Base-by-base conservation (phyloP, 306 rosid genomes). In the Cucurbita ficifolia region DNA sequence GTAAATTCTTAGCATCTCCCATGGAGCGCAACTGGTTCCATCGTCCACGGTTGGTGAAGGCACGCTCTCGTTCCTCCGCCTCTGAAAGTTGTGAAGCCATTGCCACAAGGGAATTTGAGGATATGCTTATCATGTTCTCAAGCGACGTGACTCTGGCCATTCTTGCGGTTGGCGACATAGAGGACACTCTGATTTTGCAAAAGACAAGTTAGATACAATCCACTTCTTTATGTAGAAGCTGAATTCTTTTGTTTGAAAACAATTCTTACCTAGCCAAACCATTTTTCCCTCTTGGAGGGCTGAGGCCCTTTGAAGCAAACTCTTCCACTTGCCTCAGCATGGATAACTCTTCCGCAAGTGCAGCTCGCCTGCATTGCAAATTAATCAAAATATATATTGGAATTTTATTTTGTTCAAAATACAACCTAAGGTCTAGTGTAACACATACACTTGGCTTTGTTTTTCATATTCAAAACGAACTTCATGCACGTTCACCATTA, bases 1-100 rank as follows among this genome's bases (percentile, higher is more conserved):
- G 99, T 83, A 95, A 84, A 83, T 85, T 91, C 81, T 95, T 95
- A 78, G 99, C 96, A 70, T 95, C 97, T 77, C 91, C 96, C 97
- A 95, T 91, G 74, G 99, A 95, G 58, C 99, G 99, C 86, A 95
- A 78, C 71, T 91, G 99, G 80, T 80, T 95, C 99, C 99, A 95
- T 74, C 97, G 97, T 70, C 99, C 99, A 13, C 99, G 92, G 81
- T 82, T 91, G 56, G 96, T 79, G 81, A 95, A 95, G 69, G 97
- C 96, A 59, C 97, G 92, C 43, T 91, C 99, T 75, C 99, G 80
- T 79, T 95, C 99, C 88, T 95, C 99, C 77, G 97, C 97, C 85
- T 95, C 99, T 2, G 99, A 95, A 80, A 95, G 97, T 83, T 95
- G 99, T 43, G 99, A 95, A 78, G 99, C 99, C 99, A 95, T 95